Evolutionary conservation across 352 stramenopile species (phyloP).

Genomic region (Pythium oligandrum): DNA sequence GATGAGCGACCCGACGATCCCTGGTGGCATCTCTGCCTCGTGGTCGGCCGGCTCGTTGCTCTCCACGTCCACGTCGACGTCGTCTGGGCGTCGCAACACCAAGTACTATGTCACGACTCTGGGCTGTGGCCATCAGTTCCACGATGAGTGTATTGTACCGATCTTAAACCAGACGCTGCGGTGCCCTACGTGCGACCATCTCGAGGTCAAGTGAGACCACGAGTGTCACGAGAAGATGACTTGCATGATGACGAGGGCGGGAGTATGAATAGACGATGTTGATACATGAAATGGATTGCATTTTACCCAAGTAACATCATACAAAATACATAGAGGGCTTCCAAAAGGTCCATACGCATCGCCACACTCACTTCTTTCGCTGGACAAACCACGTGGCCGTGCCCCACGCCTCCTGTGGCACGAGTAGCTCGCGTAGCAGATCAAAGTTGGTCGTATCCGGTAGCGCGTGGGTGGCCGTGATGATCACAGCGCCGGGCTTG

Average conservation of each 20-base stretch:
- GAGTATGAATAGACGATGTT: too few species aligned
- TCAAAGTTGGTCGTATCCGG: conserved; percentile 44
- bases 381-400: conserved; percentile 54
- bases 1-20: not conserved
- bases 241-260: too few species aligned
- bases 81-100: conserved; percentile 17
- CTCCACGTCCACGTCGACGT: conserved; percentile 2
- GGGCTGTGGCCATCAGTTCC: conserved; percentile 71
- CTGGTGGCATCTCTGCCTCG: not conserved
- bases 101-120: conserved; percentile 65
- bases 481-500: conserved; percentile 53
- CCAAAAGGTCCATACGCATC: too few species aligned
- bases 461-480: conserved; percentile 54
- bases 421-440: conserved; percentile 28
- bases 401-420: conserved; percentile 58
- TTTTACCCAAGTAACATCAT: too few species aligned
- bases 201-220: conserved; percentile 24
- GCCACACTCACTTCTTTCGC: conserved; percentile 28
- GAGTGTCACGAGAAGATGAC: too few species aligned
- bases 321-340: too few species aligned
- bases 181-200: conserved; percentile 59
- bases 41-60: not conserved
- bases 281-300: too few species aligned
- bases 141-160: conserved; percentile 80
- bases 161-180: conserved; percentile 65